phyloP scores from a whole-genome alignment of 2,329 filamentous ascomycete genomes.

The Colletotrichum australisinense region DNA sequence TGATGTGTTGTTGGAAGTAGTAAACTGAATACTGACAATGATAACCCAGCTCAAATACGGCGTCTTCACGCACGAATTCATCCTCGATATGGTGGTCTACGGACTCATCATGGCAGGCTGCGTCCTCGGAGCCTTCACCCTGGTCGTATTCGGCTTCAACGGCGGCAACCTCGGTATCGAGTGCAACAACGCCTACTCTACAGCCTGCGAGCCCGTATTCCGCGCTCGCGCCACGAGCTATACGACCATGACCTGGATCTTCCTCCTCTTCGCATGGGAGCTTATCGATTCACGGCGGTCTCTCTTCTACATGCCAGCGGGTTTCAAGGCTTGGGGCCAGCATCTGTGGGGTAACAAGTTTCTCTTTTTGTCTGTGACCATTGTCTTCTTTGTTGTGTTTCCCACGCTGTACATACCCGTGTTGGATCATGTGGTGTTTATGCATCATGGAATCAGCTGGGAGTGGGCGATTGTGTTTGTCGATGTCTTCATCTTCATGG shows the following conservation, averaged over 20 bases:
- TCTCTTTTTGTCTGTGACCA: conserved; percentile 60
- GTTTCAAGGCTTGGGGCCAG: conserved; percentile 67
- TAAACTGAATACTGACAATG: too few species aligned
- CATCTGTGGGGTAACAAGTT: conserved; percentile 64
- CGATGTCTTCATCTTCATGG: conserved; percentile 58
- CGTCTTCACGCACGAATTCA: conserved; percentile 69
- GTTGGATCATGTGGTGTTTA: conserved; percentile 61
- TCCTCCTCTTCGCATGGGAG: conserved; percentile 76
- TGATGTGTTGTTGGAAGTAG: too few species aligned
- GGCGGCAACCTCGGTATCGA: conserved; percentile 58
- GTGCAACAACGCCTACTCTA: conserved; percentile 64
- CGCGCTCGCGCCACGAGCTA: conserved; percentile 74
- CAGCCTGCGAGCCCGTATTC: conserved; percentile 67
- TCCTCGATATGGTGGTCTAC: conserved; percentile 70
- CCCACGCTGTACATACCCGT: conserved; percentile 60
- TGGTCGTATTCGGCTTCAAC: conserved; percentile 52
- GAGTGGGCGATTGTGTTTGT: conserved; percentile 65
- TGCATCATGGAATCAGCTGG: conserved; percentile 52
- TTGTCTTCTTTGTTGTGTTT: conserved; percentile 48
- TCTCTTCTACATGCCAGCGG: conserved; percentile 74
- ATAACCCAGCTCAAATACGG: conserved; percentile 44
- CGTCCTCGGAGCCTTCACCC: conserved; percentile 39
- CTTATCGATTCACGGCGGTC: conserved; percentile 72
- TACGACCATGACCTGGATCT: conserved; percentile 74
- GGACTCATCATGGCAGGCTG: conserved; percentile 70